phyloP scores from a whole-genome alignment of 2,329 filamentous ascomycete species.

The Fusarium penzigii region DNA sequence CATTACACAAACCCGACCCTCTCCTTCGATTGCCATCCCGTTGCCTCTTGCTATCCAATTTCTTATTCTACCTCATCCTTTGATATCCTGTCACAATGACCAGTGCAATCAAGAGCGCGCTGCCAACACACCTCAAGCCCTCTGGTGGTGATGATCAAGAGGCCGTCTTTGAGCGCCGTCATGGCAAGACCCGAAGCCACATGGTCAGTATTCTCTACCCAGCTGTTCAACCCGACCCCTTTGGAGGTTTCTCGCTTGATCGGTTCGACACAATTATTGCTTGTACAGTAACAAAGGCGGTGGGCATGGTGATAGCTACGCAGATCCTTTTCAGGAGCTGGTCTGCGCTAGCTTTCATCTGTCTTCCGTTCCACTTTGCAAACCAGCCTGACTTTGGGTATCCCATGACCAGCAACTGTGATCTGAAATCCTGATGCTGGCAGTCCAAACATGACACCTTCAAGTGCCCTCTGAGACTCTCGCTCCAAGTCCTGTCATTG shows the following conservation, averaged over 20 bases:
- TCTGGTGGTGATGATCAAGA: slow-evolving; percentile 46
- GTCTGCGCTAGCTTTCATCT: not conserved
- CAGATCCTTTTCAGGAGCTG: not conserved
- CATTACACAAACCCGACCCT: slow-evolving; percentile 2
- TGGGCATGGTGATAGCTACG: not conserved
- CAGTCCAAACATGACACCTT: not conserved
- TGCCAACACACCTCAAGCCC: slow-evolving; percentile 83
- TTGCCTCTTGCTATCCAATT: slow-evolving; percentile 4
- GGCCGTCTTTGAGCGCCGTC: slow-evolving; percentile 57
- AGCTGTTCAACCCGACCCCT: slow-evolving; percentile 1
- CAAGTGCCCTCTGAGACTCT: not conserved
- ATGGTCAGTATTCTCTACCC: slow-evolving; percentile 62
- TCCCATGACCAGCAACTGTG: not conserved
- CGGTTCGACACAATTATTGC: not conserved
- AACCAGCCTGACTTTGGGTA: not conserved
- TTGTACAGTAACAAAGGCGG: not conserved
- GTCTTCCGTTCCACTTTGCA: not conserved
- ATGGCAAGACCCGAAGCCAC: slow-evolving; percentile 83
- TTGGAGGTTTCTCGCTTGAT: not conserved
- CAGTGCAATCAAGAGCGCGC: slow-evolving; percentile 68
- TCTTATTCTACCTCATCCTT: slow-evolving; percentile 5
- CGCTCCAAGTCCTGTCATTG: not conserved
- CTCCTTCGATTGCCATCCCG: not conserved
- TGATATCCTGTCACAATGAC: slow-evolving; percentile 58
- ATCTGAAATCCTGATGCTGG: not conserved